Percentiles rank a stretch among this genome's conserved stretches.
Evolutionary conservation across 805 yeast species (phyloP).

Genomic region (Zygoascus bituminiphila): DNA sequence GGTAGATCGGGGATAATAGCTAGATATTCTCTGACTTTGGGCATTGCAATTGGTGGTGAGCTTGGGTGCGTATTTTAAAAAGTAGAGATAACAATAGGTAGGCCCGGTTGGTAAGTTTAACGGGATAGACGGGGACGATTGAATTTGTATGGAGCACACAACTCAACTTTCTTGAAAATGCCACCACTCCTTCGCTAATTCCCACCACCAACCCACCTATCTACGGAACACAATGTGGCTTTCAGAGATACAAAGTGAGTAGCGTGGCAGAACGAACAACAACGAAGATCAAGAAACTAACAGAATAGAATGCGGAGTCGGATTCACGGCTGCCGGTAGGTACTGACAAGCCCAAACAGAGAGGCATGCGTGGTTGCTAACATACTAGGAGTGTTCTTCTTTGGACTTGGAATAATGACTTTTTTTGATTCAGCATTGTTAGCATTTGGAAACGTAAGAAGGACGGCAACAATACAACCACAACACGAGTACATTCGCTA

Average conservation of each 20-base stretch:
- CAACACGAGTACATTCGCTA: not conserved
- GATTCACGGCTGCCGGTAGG: conserved; percentile 73
- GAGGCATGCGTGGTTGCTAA: conserved; percentile 1
- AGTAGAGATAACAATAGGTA: too few relatives aligned
- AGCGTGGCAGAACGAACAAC: not conserved
- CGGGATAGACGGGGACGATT: too few relatives aligned
- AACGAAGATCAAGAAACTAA: not conserved
- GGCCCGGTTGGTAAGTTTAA: not conserved
- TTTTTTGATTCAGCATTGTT: conserved; percentile 83
- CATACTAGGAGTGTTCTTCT: conserved; percentile 50
- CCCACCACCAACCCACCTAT: not conserved
- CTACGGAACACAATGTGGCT: conserved; percentile 11
- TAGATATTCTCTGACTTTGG: conserved; percentile 41
- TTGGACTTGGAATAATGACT: conserved; percentile 72
- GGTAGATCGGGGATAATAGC: conserved; percentile 67
- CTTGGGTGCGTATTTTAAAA: too few relatives aligned
- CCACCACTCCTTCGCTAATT: not conserved
- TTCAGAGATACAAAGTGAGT: conserved; percentile 28
- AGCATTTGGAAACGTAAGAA: conserved; percentile 71
- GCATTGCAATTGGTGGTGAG: not conserved
- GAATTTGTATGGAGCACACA: too few relatives aligned
- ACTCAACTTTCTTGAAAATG: too few relatives aligned
- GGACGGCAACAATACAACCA: not conserved
- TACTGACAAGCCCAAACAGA: not conserved
- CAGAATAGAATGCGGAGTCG: conserved; percentile 74